Evolutionary conservation across 345 rosid genomes (phyloP).

Genomic region (Populus ilicifolia): DNA sequence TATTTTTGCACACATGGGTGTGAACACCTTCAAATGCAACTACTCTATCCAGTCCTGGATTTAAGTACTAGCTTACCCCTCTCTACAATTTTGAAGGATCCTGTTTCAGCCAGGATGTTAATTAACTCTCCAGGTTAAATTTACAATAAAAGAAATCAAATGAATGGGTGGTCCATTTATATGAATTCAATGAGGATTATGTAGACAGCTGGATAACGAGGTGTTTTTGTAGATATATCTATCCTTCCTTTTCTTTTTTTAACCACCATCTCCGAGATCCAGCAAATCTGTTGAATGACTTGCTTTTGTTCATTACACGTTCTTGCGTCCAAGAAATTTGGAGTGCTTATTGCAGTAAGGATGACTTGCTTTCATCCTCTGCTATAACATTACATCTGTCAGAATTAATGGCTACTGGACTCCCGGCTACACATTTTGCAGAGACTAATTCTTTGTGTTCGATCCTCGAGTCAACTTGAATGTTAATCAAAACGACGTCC

Average conservation of each 20-base stretch:
- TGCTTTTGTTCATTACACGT: not conserved
- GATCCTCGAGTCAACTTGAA: not conserved
- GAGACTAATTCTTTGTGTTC: not conserved
- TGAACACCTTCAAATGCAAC: constrained; percentile 83
- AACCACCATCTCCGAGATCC: not conserved
- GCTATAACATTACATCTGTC: too few species aligned
- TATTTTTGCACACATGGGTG: constrained; percentile 78
- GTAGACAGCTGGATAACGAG: not conserved
- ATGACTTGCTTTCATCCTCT: too few species aligned
- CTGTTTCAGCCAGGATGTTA: constrained; percentile 6
- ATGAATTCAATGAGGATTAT: not conserved
- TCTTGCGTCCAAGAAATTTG: not conserved
- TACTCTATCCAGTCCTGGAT: constrained; percentile 84
- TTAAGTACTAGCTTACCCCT: constrained; percentile 26
- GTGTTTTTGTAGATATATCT: constrained; percentile 15
- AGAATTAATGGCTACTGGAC: not conserved
- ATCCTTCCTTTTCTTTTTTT: not conserved
- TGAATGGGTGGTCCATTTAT: not conserved
- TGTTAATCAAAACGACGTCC: too few species aligned
- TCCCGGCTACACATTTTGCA: not conserved
- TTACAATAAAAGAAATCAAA: not conserved
- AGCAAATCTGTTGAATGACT: not conserved
- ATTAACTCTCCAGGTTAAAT: not conserved
- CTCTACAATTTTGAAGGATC: constrained; percentile 27
- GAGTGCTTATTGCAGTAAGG: not conserved